A percentile compares a stretch with the other conserved stretches of the same genome.
These are phyloP conservation scores for Hordeum pubiflorum DNA, from an alignment of 202 grass and related monocot species.

Conservation along the genomic window DNA sequence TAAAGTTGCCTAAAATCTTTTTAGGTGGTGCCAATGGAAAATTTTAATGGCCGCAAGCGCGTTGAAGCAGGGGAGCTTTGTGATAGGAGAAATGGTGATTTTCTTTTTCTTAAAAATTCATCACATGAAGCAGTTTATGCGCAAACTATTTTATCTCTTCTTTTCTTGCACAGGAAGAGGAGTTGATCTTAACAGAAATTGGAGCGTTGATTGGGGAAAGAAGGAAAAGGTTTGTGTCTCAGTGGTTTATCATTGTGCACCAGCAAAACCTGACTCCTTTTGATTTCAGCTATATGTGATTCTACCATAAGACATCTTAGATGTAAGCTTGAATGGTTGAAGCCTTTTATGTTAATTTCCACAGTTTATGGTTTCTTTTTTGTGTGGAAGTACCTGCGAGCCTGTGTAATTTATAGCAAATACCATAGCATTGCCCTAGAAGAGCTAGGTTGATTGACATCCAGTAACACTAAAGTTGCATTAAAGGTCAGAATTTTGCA, in stretches of 20 bases:
- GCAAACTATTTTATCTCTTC: slow-evolving; percentile 2
- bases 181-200: slow-evolving; percentile 98
- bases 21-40: slow-evolving; percentile 95
- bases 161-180: slow-evolving; percentile 70
- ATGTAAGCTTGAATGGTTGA: background rate
- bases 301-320: background rate
- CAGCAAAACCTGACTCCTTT: background rate
- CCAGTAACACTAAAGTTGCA: background rate
- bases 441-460: background rate
- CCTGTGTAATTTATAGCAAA: background rate
- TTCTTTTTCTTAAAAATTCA: slow-evolving; percentile 8
- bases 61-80: slow-evolving; percentile 82
- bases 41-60: slow-evolving; percentile 75
- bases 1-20: slow-evolving; percentile 9
- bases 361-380: background rate
- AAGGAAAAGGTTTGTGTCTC: slow-evolving; percentile 75
- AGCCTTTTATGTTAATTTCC: background rate
- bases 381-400: background rate
- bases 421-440: background rate
- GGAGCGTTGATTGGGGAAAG: slow-evolving; percentile 97
- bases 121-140: background rate
- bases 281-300: background rate
- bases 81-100: slow-evolving; percentile 94
- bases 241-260: background rate
- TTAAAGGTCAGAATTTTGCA: background rate